Percentiles rank a stretch among this genome's conserved stretches.
phyloP scores from a whole-genome alignment of 805 yeast genomes.

The Candida krabiensis region DNA sequence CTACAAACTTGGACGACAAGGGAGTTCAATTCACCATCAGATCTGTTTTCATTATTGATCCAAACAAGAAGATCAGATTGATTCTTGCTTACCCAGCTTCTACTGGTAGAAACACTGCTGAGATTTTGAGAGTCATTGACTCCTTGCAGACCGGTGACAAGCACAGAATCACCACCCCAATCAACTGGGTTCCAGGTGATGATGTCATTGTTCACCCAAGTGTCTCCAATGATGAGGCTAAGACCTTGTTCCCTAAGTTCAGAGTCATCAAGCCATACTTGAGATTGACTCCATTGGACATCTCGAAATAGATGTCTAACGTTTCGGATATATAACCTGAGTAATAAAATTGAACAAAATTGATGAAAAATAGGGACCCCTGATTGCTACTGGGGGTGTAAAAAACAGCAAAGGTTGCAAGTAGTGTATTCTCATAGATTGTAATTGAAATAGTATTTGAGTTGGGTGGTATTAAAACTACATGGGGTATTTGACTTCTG shows the following conservation, averaged over 20 bases:
- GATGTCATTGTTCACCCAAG: conserved; percentile 74
- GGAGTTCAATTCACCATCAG: conserved; percentile 68
- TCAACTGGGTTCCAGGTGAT: conserved; percentile 68
- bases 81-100: conserved; percentile 71
- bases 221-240: conserved; percentile 59
- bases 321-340: too few species aligned
- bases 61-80: conserved; percentile 60
- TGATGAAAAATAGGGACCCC: too few species aligned
- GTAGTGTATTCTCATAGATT: too few species aligned
- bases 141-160: conserved; percentile 66
- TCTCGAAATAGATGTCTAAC: conserved; percentile 10
- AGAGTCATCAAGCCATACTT: conserved; percentile 61
- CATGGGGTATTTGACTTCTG: too few species aligned
- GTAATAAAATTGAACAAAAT: too few species aligned
- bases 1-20: conserved; percentile 62
- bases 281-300: conserved; percentile 48
- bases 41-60: conserved; percentile 72
- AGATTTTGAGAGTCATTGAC: conserved; percentile 67
- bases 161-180: conserved; percentile 64
- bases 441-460: too few species aligned
- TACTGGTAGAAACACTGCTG: conserved; percentile 76
- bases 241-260: conserved; percentile 60
- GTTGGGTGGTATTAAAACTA: too few species aligned
- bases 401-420: too few species aligned
- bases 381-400: too few species aligned